Evolutionary conservation across 2,329 filamentous ascomycete genomes (phyloP).

Genomic region (Salinomyces thailandicus): DNA sequence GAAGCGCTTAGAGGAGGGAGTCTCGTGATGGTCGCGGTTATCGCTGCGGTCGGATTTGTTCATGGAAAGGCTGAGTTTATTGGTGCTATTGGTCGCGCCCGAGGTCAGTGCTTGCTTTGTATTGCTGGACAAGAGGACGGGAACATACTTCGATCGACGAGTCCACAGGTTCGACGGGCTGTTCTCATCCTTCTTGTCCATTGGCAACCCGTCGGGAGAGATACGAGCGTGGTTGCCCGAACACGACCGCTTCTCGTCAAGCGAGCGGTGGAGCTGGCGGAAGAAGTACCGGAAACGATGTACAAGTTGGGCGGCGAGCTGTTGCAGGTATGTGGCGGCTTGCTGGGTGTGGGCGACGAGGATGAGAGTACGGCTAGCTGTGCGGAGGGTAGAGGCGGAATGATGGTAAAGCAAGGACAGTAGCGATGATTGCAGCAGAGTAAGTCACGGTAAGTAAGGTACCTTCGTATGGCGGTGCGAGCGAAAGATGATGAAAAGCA

Average conservation of each 20-base stretch:
- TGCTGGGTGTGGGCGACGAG: not conserved
- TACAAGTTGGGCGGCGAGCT: not conserved
- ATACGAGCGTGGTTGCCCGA: not conserved
- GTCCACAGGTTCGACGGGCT: slow-evolving; percentile 50
- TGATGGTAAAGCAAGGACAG: slow-evolving; percentile 1
- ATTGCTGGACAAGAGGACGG: slow-evolving; percentile 3
- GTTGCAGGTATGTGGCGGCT: not conserved
- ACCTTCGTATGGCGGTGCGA: not conserved
- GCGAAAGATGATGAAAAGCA: not conserved
- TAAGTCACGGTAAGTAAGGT: slow-evolving; percentile 1
- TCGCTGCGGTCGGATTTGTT: slow-evolving; percentile 45
- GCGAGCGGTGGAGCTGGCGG: slow-evolving; percentile 4
- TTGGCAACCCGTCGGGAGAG: slow-evolving; percentile 9
- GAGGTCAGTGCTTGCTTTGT: slow-evolving; percentile 12
- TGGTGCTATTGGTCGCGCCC: slow-evolving; percentile 47
- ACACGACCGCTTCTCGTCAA: slow-evolving; percentile 1
- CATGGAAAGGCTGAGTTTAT: slow-evolving; percentile 85
- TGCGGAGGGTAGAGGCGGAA: not conserved
- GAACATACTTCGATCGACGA: slow-evolving; percentile 69
- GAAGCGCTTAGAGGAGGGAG: slow-evolving; percentile 61
- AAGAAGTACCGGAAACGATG: not conserved
- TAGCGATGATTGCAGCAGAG: not conserved
- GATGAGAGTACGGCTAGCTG: not conserved
- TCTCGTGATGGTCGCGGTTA: slow-evolving; percentile 44
- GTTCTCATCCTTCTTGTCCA: slow-evolving; percentile 26